These are phyloP conservation scores for Agastache rugosa DNA, from an alignment of 257 asterid genomes.

Conservation along the genomic window DNA sequence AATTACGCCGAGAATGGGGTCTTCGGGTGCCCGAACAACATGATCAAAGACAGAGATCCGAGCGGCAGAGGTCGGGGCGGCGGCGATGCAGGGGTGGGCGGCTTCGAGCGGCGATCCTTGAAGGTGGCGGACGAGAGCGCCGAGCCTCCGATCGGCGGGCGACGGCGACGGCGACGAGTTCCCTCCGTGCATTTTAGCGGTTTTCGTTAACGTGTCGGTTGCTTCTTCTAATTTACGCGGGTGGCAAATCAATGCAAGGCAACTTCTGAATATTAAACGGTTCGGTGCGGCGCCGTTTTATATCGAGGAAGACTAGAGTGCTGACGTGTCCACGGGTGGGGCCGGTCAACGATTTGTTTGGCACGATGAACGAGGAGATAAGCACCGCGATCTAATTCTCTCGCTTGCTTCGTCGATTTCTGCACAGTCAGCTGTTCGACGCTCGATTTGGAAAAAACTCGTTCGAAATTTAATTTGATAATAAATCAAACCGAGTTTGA, in stretches of 20 bases:
- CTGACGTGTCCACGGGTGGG: conserved; percentile 30
- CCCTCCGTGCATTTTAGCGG: conserved; percentile 55
- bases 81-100: conserved; percentile 41
- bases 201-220: neutral
- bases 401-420: no score
- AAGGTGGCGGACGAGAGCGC: conserved; percentile 66
- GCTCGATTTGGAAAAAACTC: no score
- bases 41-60: conserved; percentile 66
- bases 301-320: neutral
- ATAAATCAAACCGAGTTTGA: no score
- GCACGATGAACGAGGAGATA: conserved; percentile 37
- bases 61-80: conserved; percentile 69
- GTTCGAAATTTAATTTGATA: no score
- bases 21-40: conserved; percentile 86
- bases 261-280: neutral
- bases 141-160: conserved; percentile 72
- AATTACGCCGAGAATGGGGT: conserved; percentile 94
- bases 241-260: neutral
- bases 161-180: conserved; percentile 35
- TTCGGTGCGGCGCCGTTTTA: conserved; percentile 26
- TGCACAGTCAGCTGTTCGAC: no score
- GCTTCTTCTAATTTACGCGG: conserved; percentile 33
- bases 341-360: conserved; percentile 15
- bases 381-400: neutral
- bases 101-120: conserved; percentile 43